Evolutionary conservation across 2,329 filamentous ascomycete genomes (phyloP), one percentile per base, ranked within the genome.

Genomic region (Penicillium sp.): DNA sequence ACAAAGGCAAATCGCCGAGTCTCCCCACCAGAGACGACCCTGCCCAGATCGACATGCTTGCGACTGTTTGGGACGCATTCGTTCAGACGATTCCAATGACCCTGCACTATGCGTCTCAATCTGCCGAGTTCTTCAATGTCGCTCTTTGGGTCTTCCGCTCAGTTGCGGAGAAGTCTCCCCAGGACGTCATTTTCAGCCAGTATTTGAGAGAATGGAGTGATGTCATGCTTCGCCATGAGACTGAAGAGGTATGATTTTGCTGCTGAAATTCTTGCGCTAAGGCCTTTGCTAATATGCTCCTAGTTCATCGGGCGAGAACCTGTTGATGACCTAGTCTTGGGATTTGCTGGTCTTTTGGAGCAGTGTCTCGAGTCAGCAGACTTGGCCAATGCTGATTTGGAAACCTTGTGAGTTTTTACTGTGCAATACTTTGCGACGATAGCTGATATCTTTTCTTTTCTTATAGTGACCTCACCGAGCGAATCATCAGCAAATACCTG

Each of bases 401-500:
- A 77, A 35, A 75, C 75, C 10, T 70, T 70, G 76, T 78, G 66
- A 55, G 68, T 11, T 43, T 20, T 1, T 34, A 28, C 22, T 20
- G 7, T 12, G 17, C 10, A 25, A 10, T 3, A 10, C 25, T 38
- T 10, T 39, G 4, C 37, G 5, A 17, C n/a, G 7, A 25, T 12
- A 7, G 11, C 31, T 35, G 20, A 43, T n/a, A n/a, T 7, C 2
- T 20, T 43, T n/a, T 11, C 14, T 15, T 42, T 41, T 55, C 50
- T 58, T 63, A 22, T 67, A 79, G 78, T 50, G 68, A 73, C n/a
- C 72, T 84, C 49, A 79, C 82, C 10, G 77, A 79, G 54, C 75
- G 76, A 3, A 71, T 92, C 1, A 86, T 92, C 65, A 84, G 82
- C 69, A 83, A 79, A 57, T 88, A 89, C 67, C 77, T 92, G 0